These are phyloP conservation scores for Naganishia randhawae DNA, from an alignment of 768 basidiomycete species.

Conservation along the genomic window DNA sequence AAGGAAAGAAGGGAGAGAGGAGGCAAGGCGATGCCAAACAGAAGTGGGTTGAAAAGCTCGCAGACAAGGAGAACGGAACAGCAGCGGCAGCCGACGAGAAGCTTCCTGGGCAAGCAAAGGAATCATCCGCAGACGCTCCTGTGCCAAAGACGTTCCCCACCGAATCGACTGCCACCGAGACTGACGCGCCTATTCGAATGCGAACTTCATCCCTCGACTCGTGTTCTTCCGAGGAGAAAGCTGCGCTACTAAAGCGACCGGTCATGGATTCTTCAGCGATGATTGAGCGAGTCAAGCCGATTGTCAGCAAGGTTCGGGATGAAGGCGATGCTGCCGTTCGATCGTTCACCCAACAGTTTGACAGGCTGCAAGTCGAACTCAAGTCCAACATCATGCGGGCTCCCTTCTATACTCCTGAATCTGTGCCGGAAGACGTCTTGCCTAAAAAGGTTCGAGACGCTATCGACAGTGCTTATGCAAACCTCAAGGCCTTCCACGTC, in stretches of 20 bases:
- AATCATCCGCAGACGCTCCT: slow-evolving; percentile 45
- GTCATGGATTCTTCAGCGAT: slow-evolving; percentile 80
- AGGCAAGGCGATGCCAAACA: slow-evolving; percentile 89
- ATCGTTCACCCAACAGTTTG: slow-evolving; percentile 87
- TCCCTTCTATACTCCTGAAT: slow-evolving; percentile 66
- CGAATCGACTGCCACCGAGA: slow-evolving; percentile 25
- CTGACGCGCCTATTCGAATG: slow-evolving; percentile 62
- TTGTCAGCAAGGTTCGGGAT: slow-evolving; percentile 77
- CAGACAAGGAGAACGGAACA: slow-evolving; percentile 32
- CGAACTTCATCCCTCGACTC: slow-evolving; percentile 63
- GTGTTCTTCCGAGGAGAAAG: slow-evolving; percentile 57
- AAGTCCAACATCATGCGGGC: slow-evolving; percentile 68
- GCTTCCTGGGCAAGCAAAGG: slow-evolving; percentile 35
- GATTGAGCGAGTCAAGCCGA: slow-evolving; percentile 89
- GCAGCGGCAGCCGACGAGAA: slow-evolving; percentile 29
- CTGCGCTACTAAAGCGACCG: slow-evolving; percentile 74
- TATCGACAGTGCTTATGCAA: slow-evolving; percentile 84
- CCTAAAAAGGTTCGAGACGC: slow-evolving; percentile 63
- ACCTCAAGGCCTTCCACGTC: slow-evolving; percentile 85
- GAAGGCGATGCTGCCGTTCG: slow-evolving; percentile 82
- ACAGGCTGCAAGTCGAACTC: slow-evolving; percentile 63
- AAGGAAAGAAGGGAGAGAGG: slow-evolving; percentile 79
- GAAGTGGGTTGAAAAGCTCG: slow-evolving; percentile 59
- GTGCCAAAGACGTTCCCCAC: slow-evolving; percentile 44
- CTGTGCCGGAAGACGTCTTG: slow-evolving; percentile 55